Evolutionary conservation across 345 rosid genomes (phyloP), one percentile per base, ranked within the genome.

Genomic region (Litchi chinensis): DNA sequence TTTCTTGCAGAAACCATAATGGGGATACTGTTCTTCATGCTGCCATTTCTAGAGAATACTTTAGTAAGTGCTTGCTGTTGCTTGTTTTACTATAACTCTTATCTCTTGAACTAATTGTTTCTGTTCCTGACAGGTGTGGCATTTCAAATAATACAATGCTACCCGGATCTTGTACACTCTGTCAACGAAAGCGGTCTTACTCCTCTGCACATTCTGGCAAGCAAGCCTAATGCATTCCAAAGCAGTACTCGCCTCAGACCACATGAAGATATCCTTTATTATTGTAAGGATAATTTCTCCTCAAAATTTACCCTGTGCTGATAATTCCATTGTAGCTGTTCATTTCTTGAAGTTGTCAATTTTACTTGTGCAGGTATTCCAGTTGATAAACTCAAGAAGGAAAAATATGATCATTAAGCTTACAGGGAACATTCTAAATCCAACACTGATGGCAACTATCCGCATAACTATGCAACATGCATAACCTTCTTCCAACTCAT

Each of bases 1-100:
- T 6, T 10, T 26, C 2, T 6, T 13, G 40, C 21, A 43, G 57
- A 43, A 74, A 43, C 15, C 24, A 2, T 0, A 60, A 74, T 11
- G 85, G 83, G 26, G 71, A 81, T 6, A 81, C 82, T 63, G 73
- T 84, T 73, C 85, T 84, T 70, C 87, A 79, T 8, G 72, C 72
- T 44, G 84, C 85, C 76, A 76, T 84, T 16, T 19, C 41, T 26
- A 73, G 75, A 5, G 83, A 81, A 56, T 60, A 64, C 65, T 76
- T 68, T 3, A 79, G 87, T 81, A 10, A 79, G 84, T 52, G 8
- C 37, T 41, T 4, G 43, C 5, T 43, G 50, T 13, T 69, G 22
- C 2, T 43, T 59, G 22, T 9, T 44, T 10, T 43, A 18, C 50
- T 46, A 13, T 5, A 10, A 69, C n/a, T 69, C 19, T 32, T 32